Conservation (phyloP, 805 yeast genomes). For the Saccharomycopsis amapae region DNA sequence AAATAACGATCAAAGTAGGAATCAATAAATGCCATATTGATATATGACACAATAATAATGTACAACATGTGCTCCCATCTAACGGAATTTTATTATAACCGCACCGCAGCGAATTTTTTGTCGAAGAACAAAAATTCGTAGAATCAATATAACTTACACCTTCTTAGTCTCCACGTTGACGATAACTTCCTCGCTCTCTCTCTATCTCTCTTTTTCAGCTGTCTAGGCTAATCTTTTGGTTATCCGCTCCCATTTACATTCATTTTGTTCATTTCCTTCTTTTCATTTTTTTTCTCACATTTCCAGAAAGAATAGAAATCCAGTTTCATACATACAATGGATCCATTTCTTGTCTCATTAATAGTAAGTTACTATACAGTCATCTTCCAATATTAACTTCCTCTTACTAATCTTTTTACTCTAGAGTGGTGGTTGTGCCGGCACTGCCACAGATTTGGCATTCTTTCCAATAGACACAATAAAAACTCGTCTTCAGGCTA, state of each 20-base stretch:
- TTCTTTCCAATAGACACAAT: conserved; percentile 96
- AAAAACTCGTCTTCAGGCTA: conserved; percentile 91
- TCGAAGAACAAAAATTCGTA: too few species aligned
- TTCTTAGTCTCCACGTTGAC: too few species aligned
- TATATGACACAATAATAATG: too few species aligned
- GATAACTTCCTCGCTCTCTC: too few species aligned
- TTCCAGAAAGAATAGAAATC: neutral
- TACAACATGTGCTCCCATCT: too few species aligned
- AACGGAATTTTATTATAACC: too few species aligned
- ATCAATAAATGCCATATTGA: too few species aligned
- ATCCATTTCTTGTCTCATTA: conserved; percentile 20
- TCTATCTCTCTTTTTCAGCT: too few species aligned
- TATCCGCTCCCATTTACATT: neutral
- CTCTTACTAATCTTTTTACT: neutral
- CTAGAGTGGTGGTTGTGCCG: conserved; percentile 90
- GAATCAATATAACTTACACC: too few species aligned
- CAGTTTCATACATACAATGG: conserved; percentile 9
- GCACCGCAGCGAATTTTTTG: too few species aligned
- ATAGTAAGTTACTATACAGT: conserved; percentile 11
- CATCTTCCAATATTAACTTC: neutral
- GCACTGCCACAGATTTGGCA: conserved; percentile 88
- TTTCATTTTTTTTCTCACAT: neutral
- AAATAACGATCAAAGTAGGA: too few species aligned
- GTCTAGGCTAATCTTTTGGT: too few species aligned
- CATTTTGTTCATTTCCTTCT: neutral